These are phyloP conservation scores for Pseudogymnoascus sp. DNA, from an alignment of 2,329 filamentous ascomycete species.

Conservation along the genomic window DNA sequence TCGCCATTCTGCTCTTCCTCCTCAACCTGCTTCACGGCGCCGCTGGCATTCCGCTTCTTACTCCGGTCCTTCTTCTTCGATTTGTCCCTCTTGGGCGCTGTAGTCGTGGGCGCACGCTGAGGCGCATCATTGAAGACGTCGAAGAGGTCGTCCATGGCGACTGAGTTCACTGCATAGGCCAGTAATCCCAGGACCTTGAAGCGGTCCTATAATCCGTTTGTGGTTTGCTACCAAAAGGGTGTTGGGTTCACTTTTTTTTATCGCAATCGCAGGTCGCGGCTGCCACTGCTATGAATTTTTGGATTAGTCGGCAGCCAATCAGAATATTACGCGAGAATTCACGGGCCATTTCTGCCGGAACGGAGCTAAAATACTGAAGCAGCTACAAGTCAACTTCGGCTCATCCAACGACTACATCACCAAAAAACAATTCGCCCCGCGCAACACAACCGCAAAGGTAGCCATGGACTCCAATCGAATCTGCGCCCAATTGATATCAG, in stretches of 20 bases:
- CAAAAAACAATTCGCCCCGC: conserved; percentile 10
- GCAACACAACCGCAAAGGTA: conserved; percentile 12
- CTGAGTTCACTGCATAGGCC: conserved; percentile 4
- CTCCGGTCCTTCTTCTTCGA: conserved; percentile 52
- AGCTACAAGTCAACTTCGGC: conserved; percentile 10
- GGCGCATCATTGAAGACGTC: conserved; percentile 70
- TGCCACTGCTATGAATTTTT: conserved; percentile 1
- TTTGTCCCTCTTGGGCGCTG: conserved; percentile 32
- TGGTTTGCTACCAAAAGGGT: neutral
- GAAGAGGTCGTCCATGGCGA: conserved; percentile 69
- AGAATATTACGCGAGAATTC: conserved; percentile 6
- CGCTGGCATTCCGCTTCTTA: conserved; percentile 84
- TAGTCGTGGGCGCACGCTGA: conserved; percentile 34
- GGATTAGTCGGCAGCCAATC: conserved; percentile 5
- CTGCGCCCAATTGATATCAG: conserved; percentile 35
- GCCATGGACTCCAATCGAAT: conserved; percentile 4
- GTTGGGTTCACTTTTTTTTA: neutral
- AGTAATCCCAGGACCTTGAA: conserved; percentile 9
- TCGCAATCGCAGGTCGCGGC: conserved; percentile 11
- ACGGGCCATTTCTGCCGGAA: neutral
- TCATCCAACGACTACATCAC: conserved; percentile 11
- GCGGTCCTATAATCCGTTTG: neutral
- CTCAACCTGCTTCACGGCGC: conserved; percentile 58
- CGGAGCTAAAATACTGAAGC: conserved; percentile 10
- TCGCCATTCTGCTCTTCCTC: conserved; percentile 55